phyloP scores from a whole-genome alignment of 2,329 filamentous ascomycete species.

The Colletotrichum sp. region DNA sequence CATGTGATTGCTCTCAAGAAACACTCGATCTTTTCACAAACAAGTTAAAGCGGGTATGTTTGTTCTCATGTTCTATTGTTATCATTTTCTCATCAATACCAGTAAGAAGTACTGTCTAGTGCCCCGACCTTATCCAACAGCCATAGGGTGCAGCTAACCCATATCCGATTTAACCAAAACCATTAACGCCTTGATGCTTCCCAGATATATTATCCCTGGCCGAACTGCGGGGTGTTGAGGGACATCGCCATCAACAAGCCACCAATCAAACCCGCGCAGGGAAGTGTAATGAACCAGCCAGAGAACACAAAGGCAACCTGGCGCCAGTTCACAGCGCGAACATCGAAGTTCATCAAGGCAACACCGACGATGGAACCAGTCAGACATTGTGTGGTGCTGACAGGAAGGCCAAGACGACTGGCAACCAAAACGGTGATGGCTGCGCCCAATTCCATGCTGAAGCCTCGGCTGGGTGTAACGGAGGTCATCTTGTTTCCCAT shows the following conservation, averaged over 20 bases:
- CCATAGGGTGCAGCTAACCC: background rate
- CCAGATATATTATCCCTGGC: background rate
- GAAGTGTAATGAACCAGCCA: slow-evolving; percentile 30
- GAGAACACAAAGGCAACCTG: slow-evolving; percentile 29
- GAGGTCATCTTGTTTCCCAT: slow-evolving; percentile 27
- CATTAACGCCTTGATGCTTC: background rate
- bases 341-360: slow-evolving; percentile 27
- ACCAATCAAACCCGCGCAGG: slow-evolving; percentile 27
- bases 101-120: background rate
- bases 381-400: slow-evolving; percentile 32
- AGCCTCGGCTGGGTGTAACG: no score
- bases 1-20: background rate
- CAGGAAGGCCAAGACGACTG: slow-evolving; percentile 26
- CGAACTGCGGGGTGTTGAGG: slow-evolving; percentile 27
- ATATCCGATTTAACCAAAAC: background rate
- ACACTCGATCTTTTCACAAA: accelerated
- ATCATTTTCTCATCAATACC: background rate
- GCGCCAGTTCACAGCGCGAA: slow-evolving; percentile 29
- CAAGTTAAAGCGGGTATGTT: background rate
- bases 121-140: background rate
- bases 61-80: background rate
- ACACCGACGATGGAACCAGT: slow-evolving; percentile 30
- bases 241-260: slow-evolving; percentile 28
- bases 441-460: no score
- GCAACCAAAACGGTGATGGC: slow-evolving; percentile 31